Base-by-base conservation (phyloP, 1,139 yeast species). In the Pichia cactophila region DNA sequence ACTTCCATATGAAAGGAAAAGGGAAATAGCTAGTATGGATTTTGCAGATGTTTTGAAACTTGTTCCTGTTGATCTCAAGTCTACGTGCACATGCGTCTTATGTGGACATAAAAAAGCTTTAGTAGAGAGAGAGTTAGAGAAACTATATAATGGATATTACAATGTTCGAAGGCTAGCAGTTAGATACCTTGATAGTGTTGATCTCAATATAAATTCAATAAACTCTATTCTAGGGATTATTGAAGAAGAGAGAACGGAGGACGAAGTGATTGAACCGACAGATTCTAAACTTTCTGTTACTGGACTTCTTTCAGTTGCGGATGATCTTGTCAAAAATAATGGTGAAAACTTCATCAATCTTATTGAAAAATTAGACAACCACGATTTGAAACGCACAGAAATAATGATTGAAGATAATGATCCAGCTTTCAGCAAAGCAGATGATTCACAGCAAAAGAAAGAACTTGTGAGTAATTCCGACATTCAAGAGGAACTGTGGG, bases 101-200 rank as follows among this genome's bases (percentile, higher is more conserved):
- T 90, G 97, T 67, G 95, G 94, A 1, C 76, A 88, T 47, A 81
- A 86, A 57, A 80, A 83, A 56, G 70, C 74, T 53, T 80, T 89
- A 33, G 78, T 88, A 57, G 94, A 86, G 60, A 83, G 81, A 56
- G 96, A 87, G 61, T 75, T 90, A 61, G 90, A 85, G 58, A 78
- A 80, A 49, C 78, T 89, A 43, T 88, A 86, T 58, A 78, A 78
- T 53, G 73, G 76, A 5, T 77, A 74, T 56, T 74, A 72, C 54
- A 67, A 55, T 23, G 65, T 47, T 66, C 69, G 58, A 48, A 54
- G 52, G 31, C 28, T 54, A 26, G 56, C 58, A 8, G 44, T 50
- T 2, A 50, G 50, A 36, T 44, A 50, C 9, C 36, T 52, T 5
- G 63, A 60, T 39, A 61, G 55, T 43, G 44, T 50, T n/a, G 55